Base-by-base conservation (phyloP, 805 yeast genomes). In the Wickerhamiella australiensis region DNA sequence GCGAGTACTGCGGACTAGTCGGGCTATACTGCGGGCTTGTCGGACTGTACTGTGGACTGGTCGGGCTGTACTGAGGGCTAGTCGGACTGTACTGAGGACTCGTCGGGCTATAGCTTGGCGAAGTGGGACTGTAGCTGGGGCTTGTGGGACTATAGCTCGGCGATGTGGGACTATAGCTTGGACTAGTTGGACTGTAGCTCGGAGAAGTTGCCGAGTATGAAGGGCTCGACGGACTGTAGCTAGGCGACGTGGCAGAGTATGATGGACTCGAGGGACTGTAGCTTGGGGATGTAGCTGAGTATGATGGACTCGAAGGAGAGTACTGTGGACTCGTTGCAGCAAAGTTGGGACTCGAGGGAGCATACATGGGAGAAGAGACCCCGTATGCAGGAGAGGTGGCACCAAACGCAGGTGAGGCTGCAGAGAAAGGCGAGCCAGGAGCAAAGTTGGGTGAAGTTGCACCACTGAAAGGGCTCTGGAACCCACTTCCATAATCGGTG, bases 291-390 rank as follows among this genome's bases (percentile, higher is more conserved):
- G 59, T 52, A 20, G 60, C 57, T 38, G 50, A 43, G 48, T 56
- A 57, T 22, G 63, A 54, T 56, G 92, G 90, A 3, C 85, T 78
- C 1, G 92, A 82, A 44, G 95, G 94, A 1, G 81, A 74, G 65
- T 85, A 85, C 46, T 51, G 47, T 1, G 70, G 61, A 52, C 95
- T 95, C 0, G 90, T 47, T 1, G 49, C 49, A 0, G 82, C 73
- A 61, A 85, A 85, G 3, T 74, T 62, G 58, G 94, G 90, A 0
- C 85, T 77, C 0, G 94, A 82, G 47, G 95, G 95, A 0, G 80
- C 72, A 64, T 86, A 84, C 1, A 72, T 62, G 54, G 94, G 92
- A 2, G 81, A 76, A 0, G 86, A 75, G 0, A 88, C 79, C 0
- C 79, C 71, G 59, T 80, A 83, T 2, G 73, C 65, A 57, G 88